Conservation (phyloP, 2,329 filamentous ascomycete genomes). For the Celoporthe dispersa region DNA sequence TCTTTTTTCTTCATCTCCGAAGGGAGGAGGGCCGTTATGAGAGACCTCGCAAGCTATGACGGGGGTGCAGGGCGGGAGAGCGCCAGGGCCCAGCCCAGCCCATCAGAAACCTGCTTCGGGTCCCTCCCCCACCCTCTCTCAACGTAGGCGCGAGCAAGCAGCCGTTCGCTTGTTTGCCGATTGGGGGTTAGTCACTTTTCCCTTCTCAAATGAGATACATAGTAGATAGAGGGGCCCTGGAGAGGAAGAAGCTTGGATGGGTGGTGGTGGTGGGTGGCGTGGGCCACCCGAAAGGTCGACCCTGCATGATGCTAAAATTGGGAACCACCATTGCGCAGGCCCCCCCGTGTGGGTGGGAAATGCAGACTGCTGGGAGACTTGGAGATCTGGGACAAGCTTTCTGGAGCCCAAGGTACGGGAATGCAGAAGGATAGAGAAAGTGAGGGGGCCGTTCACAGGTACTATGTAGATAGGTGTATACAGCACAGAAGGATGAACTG, state of each 20-base stretch:
- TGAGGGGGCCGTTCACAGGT: too few species aligned
- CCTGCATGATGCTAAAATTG: conserved; percentile 19
- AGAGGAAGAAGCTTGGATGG: background rate
- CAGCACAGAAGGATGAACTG: background rate
- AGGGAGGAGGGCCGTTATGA: background rate
- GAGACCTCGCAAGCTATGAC: background rate
- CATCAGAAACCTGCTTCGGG: conserved; percentile 4
- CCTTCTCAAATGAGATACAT: background rate
- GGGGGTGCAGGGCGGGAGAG: background rate
- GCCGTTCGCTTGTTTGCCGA: conserved; percentile 9
- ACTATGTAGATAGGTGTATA: too few species aligned
- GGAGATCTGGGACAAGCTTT: conserved; percentile 5
- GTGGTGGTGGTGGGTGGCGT: background rate
- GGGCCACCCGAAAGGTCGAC: conserved; percentile 9
- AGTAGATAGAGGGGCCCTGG: background rate
- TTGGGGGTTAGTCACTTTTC: background rate
- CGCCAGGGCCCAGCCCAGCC: background rate
- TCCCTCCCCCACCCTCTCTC: too few species aligned
- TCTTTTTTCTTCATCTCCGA: background rate
- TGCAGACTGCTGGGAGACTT: too few species aligned
- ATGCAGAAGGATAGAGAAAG: background rate
- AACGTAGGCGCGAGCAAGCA: background rate
- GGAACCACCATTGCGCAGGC: background rate
- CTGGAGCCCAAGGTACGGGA: background rate
- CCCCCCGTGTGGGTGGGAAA: background rate